Base-by-base conservation (phyloP, 2,329 filamentous ascomycete species). In the Talaromyces sp. region DNA sequence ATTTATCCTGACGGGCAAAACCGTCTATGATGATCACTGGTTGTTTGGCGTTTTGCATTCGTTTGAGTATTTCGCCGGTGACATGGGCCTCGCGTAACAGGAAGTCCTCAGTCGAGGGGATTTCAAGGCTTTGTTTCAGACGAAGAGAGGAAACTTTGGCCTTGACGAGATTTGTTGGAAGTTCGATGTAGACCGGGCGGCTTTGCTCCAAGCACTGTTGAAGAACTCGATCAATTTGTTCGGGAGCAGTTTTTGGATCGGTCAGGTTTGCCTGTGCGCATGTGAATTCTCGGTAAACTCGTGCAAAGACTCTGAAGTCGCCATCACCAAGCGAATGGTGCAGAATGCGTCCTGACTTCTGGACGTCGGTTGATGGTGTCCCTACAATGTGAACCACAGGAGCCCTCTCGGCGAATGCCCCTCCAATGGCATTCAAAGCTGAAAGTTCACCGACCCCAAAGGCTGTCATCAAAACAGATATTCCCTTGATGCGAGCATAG, bases 91-190 rank as follows among this genome's bases (percentile, higher is more conserved):
- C 41, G 6, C 9, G 17, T 8, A 11, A 21, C n/a, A 7, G 17
- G 41, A 9, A 19, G 14, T 46, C 19, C 19, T 46, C 41, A 10
- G 19, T 46, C 41, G 8, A 21, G 19, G n/a, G 41, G 11, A 21
- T 8, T 46, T 46, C 3, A n/a, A 46, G 17, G 12, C 9, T 21
- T n/a, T 46, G n/a, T 19, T 46, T 46, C n/a, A 46, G 41, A 21
- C 41, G 41, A 46, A 11, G 19, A 11, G 46, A 32, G n/a, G 14
- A 32, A 21, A 96, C 78, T 75, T 92, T 90, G 72, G 86, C 84
- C 66, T 86, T 79, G 10, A 90, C 86, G 81, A 94, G 89, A 70
- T 96, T 90, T 17, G 89, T 90, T 2, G 92, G 91, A 9, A 96
- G 79, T 70, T 88, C 88, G 67, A 96, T 86, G 75, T 96, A 96